Evolutionary conservation across 148 eudicot species (phyloP).

Genomic region (Chenopodium formosanum): DNA sequence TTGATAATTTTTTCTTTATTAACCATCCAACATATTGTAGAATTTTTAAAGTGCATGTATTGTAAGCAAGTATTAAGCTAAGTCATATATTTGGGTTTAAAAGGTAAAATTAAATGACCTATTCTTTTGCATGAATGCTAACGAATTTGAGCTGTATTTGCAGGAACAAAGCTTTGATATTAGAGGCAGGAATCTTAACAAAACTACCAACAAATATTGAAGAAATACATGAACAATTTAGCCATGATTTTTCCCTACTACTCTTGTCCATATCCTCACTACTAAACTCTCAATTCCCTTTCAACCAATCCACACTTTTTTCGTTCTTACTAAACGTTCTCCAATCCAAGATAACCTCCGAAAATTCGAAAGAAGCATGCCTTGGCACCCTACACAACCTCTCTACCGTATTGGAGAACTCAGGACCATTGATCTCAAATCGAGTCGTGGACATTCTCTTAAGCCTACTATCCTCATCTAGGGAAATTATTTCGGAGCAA

Average conservation of each 20-base stretch:
- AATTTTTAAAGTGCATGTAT: too few species aligned
- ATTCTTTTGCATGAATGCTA: not conserved
- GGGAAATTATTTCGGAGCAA: conserved; percentile 51
- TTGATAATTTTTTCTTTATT: too few species aligned
- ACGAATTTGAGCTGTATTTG: not conserved
- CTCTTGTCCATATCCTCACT: conserved; percentile 60
- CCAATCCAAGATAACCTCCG: conserved; percentile 42
- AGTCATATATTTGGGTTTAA: too few species aligned
- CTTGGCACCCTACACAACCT: conserved; percentile 61
- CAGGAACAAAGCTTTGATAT: conserved; percentile 80
- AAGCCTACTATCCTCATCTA: conserved; percentile 36
- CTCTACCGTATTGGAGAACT: conserved; percentile 57
- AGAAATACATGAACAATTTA: conserved; percentile 43
- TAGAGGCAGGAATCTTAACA: conserved; percentile 79
- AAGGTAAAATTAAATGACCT: not conserved
- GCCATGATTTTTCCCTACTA: conserved; percentile 50
- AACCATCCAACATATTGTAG: too few species aligned
- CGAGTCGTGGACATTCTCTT: conserved; percentile 44
- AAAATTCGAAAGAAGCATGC: conserved; percentile 44
- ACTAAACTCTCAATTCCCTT: conserved; percentile 50
- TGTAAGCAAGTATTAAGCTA: too few species aligned
- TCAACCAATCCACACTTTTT: conserved; percentile 43
- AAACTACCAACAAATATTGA: conserved; percentile 44
- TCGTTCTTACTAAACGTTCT: conserved; percentile 46
- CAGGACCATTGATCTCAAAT: conserved; percentile 40